These are phyloP conservation scores for Leptosphaerulina australis DNA, from an alignment of 2,329 filamentous ascomycete species.

Conservation along the genomic window DNA sequence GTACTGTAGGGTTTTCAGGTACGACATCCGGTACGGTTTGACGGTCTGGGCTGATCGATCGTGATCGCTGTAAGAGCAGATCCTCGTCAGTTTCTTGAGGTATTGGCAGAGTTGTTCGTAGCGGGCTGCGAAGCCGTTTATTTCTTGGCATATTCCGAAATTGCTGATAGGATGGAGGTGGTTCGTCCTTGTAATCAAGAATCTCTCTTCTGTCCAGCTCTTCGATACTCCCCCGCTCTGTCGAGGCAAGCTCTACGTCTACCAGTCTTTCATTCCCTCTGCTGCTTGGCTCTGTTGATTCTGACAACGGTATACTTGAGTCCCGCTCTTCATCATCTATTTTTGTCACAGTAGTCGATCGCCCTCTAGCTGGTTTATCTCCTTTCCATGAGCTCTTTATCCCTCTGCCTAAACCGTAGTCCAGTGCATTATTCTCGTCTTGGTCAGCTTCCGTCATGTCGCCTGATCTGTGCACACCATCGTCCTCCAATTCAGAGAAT, in stretches of 20 bases:
- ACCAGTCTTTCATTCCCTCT: slow-evolving; percentile 74
- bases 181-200: slow-evolving; percentile 55
- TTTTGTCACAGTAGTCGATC: slow-evolving; percentile 43
- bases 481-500: slow-evolving; percentile 81
- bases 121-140: slow-evolving; percentile 51
- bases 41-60: slow-evolving; percentile 55
- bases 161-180: slow-evolving; percentile 63
- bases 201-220: slow-evolving; percentile 45
- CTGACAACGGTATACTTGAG: slow-evolving; percentile 50
- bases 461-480: slow-evolving; percentile 56
- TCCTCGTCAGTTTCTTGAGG: slow-evolving; percentile 61
- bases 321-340: slow-evolving; percentile 48
- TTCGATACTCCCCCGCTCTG: slow-evolving; percentile 55
- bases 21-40: slow-evolving; percentile 64
- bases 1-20: slow-evolving; percentile 53
- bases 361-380: slow-evolving; percentile 52
- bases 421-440: slow-evolving; percentile 47
- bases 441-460: slow-evolving; percentile 59
- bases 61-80: slow-evolving; percentile 52
- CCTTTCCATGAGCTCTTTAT: slow-evolving; percentile 65
- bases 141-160: slow-evolving; percentile 56
- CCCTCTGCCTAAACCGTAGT: slow-evolving; percentile 54
- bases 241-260: slow-evolving; percentile 81
- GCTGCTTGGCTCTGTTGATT: slow-evolving; percentile 52
- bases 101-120: slow-evolving; percentile 48